Evolutionary conservation across 352 stramenopile genomes (phyloP).

Genomic region (Hyaloperonospora brassicae): DNA sequence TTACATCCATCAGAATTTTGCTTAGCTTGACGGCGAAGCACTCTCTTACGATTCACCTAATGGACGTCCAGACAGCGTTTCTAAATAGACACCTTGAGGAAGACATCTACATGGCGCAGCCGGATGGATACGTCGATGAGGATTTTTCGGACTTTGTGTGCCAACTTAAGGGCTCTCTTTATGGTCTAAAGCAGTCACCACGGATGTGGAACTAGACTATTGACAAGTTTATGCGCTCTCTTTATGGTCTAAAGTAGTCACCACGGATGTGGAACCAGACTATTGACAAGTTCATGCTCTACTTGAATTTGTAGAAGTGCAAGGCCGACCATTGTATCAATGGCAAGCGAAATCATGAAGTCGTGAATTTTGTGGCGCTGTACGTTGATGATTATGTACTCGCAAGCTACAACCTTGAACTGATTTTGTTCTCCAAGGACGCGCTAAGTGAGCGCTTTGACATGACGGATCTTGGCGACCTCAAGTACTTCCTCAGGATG

Average conservation of each 20-base stretch:
- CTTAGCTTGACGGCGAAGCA: neutral
- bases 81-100: neutral
- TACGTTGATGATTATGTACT: neutral
- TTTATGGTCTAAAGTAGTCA: too few species aligned
- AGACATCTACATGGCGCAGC: neutral
- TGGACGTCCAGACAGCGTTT: neutral
- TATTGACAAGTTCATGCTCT: neutral
- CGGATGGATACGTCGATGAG: neutral
- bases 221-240: neutral
- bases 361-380: neutral
- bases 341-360: too few species aligned
- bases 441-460: too few species aligned
- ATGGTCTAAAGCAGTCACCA: neutral
- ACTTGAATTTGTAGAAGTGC: neutral
- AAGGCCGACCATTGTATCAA: too few species aligned
- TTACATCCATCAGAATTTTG: neutral
- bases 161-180: neutral
- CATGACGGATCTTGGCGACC: neutral
- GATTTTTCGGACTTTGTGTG: neutral
- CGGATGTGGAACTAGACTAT: too few species aligned
- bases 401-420: neutral
- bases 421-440: neutral
- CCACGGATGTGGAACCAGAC: too few species aligned
- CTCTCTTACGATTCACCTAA: neutral
- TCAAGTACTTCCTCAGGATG: neutral